A percentile compares a stretch with the other conserved stretches of the same genome.
Evolutionary conservation across 2,329 filamentous ascomycete genomes (phyloP).

Genomic region (Aspergillus udagawae): DNA sequence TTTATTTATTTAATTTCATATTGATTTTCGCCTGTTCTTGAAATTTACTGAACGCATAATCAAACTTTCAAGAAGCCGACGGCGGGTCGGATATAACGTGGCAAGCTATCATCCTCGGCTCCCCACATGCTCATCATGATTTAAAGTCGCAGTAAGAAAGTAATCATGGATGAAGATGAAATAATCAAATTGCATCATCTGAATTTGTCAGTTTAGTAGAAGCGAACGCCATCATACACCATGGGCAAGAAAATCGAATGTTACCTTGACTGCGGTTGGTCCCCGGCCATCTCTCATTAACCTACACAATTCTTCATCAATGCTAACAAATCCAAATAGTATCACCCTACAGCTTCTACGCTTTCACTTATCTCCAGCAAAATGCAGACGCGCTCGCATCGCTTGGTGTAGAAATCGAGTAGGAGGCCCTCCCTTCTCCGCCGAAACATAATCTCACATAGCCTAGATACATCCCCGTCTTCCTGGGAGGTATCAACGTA

Average conservation of each 20-base stretch:
- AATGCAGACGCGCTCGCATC: conserved; percentile 53
- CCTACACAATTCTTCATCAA: not conserved
- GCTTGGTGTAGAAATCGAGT: conserved; percentile 65
- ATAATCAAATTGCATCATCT: not conserved
- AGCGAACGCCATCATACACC: not conserved
- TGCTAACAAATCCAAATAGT: conserved; percentile 42
- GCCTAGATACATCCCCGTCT: conserved; percentile 66
- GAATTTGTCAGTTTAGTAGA: not conserved
- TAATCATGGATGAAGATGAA: not conserved
- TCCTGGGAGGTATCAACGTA: conserved; percentile 65
- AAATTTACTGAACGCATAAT: not conserved
- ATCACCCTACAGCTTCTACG: conserved; percentile 56
- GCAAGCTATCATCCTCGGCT: conserved; percentile 3
- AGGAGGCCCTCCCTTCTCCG: conserved; percentile 24
- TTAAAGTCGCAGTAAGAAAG: not conserved
- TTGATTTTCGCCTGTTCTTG: not conserved
- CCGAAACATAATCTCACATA: not conserved
- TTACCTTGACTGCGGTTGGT: conserved; percentile 63
- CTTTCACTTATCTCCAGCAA: conserved; percentile 54
- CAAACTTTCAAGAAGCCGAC: not conserved
- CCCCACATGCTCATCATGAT: not conserved
- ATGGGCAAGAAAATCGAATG: conserved; percentile 63
- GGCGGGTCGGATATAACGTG: not conserved
- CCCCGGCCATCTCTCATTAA: not conserved
- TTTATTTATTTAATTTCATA: not conserved